These are phyloP conservation scores for Fusarium sp. DNA, from an alignment of 2,329 filamentous ascomycete species.

Conservation along the genomic window DNA sequence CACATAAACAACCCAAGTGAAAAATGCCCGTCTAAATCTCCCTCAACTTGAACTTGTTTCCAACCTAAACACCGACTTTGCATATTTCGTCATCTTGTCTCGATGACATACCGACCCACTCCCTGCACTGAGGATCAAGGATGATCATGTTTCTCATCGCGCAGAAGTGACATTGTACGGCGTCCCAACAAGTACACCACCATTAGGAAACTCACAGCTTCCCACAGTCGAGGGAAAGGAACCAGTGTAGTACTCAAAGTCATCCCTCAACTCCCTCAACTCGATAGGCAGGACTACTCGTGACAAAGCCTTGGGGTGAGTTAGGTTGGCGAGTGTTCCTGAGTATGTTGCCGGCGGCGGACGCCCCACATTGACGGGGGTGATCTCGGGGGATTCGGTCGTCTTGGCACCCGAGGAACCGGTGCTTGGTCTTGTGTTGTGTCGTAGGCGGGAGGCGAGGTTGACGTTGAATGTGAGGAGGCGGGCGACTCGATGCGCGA, in stretches of 20 bases:
- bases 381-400: constrained; percentile 23
- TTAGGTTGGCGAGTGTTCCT: constrained; percentile 49
- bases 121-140: too few relatives aligned
- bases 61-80: constrained; percentile 37
- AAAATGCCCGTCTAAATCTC: constrained; percentile 34
- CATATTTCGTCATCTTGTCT: constrained; percentile 19
- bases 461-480: constrained; percentile 51
- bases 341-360: constrained; percentile 40
- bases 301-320: constrained; percentile 48
- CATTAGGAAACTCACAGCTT: constrained; percentile 45
- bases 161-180: constrained; percentile 23
- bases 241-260: constrained; percentile 49
- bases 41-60: constrained; percentile 5
- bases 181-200: constrained; percentile 29
- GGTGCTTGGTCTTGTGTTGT: constrained; percentile 31
- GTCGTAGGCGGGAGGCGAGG: constrained; percentile 49
- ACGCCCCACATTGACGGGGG: constrained; percentile 39
- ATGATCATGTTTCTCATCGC: constrained; percentile 3
- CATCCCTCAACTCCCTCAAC: constrained; percentile 48
- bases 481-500: constrained; percentile 49
- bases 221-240: constrained; percentile 44
- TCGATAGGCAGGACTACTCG: constrained; percentile 49
- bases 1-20: constrained; percentile 3
- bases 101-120: constrained; percentile 3
- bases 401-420: constrained; percentile 34